Evolutionary conservation across 2,329 filamentous ascomycete species (phyloP), one percentile per base, ranked within the genome.

Genomic region (Sporothrix phasma): DNA sequence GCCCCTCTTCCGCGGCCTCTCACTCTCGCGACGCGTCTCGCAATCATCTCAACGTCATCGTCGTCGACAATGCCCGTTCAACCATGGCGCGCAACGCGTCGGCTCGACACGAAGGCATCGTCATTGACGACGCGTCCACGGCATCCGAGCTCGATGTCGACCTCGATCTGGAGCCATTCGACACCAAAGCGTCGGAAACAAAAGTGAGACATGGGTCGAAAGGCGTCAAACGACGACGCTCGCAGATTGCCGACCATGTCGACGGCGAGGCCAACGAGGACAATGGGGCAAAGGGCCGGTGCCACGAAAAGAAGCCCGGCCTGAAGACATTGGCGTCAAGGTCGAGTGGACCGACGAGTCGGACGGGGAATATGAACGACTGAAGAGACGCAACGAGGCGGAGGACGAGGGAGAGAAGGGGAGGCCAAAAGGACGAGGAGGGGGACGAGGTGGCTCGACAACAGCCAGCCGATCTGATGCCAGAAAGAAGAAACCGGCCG

Each of bases 341-440:
- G 63, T 68, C 15, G 66, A 68, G 29, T 83, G 79, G 80, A 82
- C 80, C 3, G 84, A 85, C 64, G 84, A 87, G 41, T 84, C 84
- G 1, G 81, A 83, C 29, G 79, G 80, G 24, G 79, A 80, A 7
- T 90, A 90, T 67, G 76, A 83, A 46, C 79, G 80, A n/a, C 87
- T 85, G 72, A 88, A 87, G 71, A 83, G 84, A 60, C 78, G 82
- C 0, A 82, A 84, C 68, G 78, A 77, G 22, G 63, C 0, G 10
- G 56, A 19, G 22, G 51, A 6, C 51, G 51, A 7, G 56, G 56
- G 2, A 58, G 74, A n/a, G n/a, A n/a, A n/a, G n/a, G n/a, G n/a
- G n/a, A n/a, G n/a, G n/a, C n/a, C n/a, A n/a, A n/a, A n/a, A 74
- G 5, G 77, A 77, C 26, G 59, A 2, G 22, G 63, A 13, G 15